Evolutionary conservation across 331 rosid species (phyloP).

Genomic region (Saraca asoca): DNA sequence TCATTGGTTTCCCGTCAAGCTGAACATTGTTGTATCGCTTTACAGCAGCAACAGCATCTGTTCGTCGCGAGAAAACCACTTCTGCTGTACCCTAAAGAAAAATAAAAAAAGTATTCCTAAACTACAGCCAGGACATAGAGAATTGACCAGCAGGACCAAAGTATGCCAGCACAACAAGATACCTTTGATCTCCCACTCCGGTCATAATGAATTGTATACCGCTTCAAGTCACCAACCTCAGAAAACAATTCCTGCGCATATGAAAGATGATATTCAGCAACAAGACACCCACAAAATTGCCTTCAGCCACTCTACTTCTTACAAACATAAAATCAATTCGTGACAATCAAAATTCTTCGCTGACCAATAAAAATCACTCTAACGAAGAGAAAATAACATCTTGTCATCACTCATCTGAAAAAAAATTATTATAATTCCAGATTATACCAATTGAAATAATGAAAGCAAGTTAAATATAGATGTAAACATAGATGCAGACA

Average conservation of each 20-base stretch:
- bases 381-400: not conserved
- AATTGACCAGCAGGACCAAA: slow-evolving; percentile 36
- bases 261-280: not conserved
- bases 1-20: slow-evolving; percentile 95
- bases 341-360: too few relatives aligned
- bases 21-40: slow-evolving; percentile 92
- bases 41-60: slow-evolving; percentile 88
- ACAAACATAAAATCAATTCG: not conserved
- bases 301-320: not conserved
- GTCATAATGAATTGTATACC: slow-evolving; percentile 73
- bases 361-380: not conserved
- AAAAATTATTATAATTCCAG: too few relatives aligned
- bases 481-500: not conserved
- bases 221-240: slow-evolving; percentile 91
- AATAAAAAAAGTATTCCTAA: slow-evolving; percentile 42
- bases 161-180: slow-evolving; percentile 40
- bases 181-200: slow-evolving; percentile 99
- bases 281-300: not conserved
- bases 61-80: slow-evolving; percentile 76
- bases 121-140: slow-evolving; percentile 41
- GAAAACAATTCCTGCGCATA: slow-evolving; percentile 75
- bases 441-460: not conserved
- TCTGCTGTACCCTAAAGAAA: slow-evolving; percentile 80
- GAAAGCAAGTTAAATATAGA: slow-evolving; percentile 10
- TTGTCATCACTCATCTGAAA: too few relatives aligned